Base-by-base conservation (phyloP, 2,329 filamentous ascomycete species). In the Fusarium albosuccineum region DNA sequence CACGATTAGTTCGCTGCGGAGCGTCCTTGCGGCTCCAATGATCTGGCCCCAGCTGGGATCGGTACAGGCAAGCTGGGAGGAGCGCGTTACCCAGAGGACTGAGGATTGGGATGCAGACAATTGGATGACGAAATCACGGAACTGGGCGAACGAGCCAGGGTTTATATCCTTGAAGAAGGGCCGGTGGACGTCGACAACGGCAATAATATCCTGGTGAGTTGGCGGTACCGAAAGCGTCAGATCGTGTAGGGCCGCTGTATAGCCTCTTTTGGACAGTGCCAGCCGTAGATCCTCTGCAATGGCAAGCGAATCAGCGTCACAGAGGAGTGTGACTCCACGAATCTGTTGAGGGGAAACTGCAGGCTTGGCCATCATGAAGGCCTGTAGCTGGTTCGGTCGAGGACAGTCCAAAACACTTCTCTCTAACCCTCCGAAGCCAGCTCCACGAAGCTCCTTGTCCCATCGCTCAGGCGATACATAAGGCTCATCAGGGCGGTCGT, bases 381-480 rank as follows among this genome's bases (percentile, higher is more conserved):
- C 54, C 33, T 57, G 41, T n/a, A 34, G 39, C 11, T 57, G 53
- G 39, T 57, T 41, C 26, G 42, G 42, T 37, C 17, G 40, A 37
- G 52, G 52, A 33, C 52, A 55, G 39, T 57, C 53, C 26, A 57
- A 29, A 39, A 42, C 44, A 44, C 41, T 44, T 29, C 34, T 40
- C 27, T 54, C 51, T 10, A 45, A 22, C 16, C 52, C 56, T 33
- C 40, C 29, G 41, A 71, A 78, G 0, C 75, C 74, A 6, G 72
- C 67, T 0, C 41, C 44, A 9, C 66, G 70, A 3, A 79, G 60
- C 14, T 75, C 70, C 2, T n/a, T 13, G 5, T 75, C 62, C 77
- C 75, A 79, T 8, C 61, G 33, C 5, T 68, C 58, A 1, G 59
- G 36, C 1, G 62, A 48, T n/a, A 76, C 46, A 14, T 70, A 74